Evolutionary conservation across 2,329 filamentous ascomycete genomes (phyloP), one percentile per base, ranked within the genome.

Genomic region (Diaporthe sp.): DNA sequence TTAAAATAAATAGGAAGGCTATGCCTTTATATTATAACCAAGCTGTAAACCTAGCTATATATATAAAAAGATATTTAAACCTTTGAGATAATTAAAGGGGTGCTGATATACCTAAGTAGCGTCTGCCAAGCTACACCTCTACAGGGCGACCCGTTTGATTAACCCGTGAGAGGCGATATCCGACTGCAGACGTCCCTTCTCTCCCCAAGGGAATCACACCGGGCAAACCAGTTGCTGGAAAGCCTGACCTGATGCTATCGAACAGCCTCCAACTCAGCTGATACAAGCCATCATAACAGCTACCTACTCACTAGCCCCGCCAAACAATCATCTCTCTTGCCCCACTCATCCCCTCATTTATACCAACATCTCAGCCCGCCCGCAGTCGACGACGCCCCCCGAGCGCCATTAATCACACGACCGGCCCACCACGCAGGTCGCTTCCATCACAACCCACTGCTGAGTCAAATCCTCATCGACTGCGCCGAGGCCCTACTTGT

Each of bases 41-140:
- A 25, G 25, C 25, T 25, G 2, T 25, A 25, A 25, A 25, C 25
- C 25, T 25, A 25, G 25, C 25, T 25, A 25, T 25, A 25, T 25
- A 25, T 25, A 25, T 25, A 25, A 25, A 25, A 25, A 25, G 25
- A 25, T 25, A 25, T 25, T 25, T 25, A 25, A 25, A 25, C 25
- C 25, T 25, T 25, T 25, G 25, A 25, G 25, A 25, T 25, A 25
- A 25, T 25, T 25, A 25, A 25, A 31, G 31, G 49, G 28, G 31
- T 58, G 57, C 53, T 57, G 31, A 25, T 59, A 59, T 10, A 59
- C 31, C 55, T 37, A 34, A 22, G 44, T 53, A 68, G 62, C 62
- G 62, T 25, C 25, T 68, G 62, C 62, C 62, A 68, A 68, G 62
- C 62, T 37, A 68, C 44, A 68, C 44, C 62, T 68, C 46, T 31